Conservation (phyloP, 345 rosid genomes). For the Sisymbrium altissimum region DNA sequence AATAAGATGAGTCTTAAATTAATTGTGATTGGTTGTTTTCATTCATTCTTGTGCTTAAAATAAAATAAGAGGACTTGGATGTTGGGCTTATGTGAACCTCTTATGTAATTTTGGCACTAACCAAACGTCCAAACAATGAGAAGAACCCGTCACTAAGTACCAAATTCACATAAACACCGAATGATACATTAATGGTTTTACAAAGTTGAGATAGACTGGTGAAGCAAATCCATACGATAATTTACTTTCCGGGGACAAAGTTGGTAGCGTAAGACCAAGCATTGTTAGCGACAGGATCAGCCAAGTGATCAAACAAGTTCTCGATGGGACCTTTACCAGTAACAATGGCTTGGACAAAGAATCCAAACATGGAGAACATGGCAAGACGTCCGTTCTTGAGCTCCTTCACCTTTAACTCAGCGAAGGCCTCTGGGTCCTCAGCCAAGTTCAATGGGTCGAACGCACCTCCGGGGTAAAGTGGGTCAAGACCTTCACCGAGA, state of each 20-base stretch:
- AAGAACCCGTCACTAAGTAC: neutral
- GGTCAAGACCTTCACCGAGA: constrained; percentile 92
- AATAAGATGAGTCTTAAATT: too few relatives aligned
- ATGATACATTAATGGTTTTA: neutral
- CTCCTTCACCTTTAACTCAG: constrained; percentile 96
- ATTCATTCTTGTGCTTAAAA: too few relatives aligned
- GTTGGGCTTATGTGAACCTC: too few relatives aligned
- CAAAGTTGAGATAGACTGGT: constrained; percentile 6
- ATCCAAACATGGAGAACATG: constrained; percentile 94
- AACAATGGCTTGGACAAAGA: constrained; percentile 93
- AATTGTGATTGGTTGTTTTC: too few relatives aligned
- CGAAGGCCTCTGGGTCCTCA: constrained; percentile 90
- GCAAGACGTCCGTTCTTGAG: constrained; percentile 92
- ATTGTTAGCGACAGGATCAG: constrained; percentile 87
- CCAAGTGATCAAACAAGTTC: constrained; percentile 84
- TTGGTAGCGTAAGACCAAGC: constrained; percentile 99
- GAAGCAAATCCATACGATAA: constrained; percentile 4
- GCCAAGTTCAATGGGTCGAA: constrained; percentile 91
- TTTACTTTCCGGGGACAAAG: constrained; percentile 93
- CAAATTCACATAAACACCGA: neutral
- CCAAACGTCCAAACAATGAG: too few relatives aligned
- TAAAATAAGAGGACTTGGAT: too few relatives aligned
- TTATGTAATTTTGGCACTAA: too few relatives aligned
- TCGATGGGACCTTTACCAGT: constrained; percentile 95
- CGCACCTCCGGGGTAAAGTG: constrained; percentile 93